Percentiles rank a stretch among this genome's conserved stretches.
phyloP scores from a whole-genome alignment of 345 rosid genomes.

The Dipteronia sinensis region DNA sequence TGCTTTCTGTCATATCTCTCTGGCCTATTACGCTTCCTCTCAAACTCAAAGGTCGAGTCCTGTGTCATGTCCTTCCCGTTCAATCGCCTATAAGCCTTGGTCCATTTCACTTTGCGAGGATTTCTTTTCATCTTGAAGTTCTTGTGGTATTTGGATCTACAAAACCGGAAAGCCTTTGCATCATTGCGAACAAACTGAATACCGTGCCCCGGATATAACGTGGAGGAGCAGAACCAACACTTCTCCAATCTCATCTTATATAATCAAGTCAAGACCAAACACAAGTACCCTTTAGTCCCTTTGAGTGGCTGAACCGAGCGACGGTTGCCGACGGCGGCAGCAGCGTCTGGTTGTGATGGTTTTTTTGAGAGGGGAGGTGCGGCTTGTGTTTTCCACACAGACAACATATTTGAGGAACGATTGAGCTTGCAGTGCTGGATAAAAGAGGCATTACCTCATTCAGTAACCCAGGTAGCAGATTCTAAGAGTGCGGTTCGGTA shows the following conservation, averaged over 20 bases:
- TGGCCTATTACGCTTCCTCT: conserved; percentile 94
- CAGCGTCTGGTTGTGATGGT: background rate
- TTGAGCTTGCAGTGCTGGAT: no score
- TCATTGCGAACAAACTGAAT: conserved; percentile 87
- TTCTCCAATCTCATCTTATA: conserved; percentile 77
- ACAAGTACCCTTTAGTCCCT: background rate
- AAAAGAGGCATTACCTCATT: no score
- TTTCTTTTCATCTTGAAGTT: conserved; percentile 99
- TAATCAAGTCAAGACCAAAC: conserved; percentile 4
- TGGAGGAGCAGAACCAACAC: conserved; percentile 97
- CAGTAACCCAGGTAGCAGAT: no score
- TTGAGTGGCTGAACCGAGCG: background rate
- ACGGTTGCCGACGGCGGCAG: background rate
- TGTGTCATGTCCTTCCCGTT: conserved; percentile 96
- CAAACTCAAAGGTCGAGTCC: conserved; percentile 93
- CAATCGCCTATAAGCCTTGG: conserved; percentile 81
- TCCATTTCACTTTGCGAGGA: conserved; percentile 96
- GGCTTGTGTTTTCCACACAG: background rate
- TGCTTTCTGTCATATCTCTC: conserved; percentile 91
- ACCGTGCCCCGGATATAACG: conserved; percentile 86
- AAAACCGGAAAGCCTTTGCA: conserved; percentile 86
- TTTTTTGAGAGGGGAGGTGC: background rate
- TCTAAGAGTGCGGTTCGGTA: no score
- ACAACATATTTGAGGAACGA: no score
- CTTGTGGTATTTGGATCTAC: conserved; percentile 89